These are phyloP conservation scores for Puccinia triticina DNA, from an alignment of 1,284 basidiomycete genomes.

Conservation along the genomic window DNA sequence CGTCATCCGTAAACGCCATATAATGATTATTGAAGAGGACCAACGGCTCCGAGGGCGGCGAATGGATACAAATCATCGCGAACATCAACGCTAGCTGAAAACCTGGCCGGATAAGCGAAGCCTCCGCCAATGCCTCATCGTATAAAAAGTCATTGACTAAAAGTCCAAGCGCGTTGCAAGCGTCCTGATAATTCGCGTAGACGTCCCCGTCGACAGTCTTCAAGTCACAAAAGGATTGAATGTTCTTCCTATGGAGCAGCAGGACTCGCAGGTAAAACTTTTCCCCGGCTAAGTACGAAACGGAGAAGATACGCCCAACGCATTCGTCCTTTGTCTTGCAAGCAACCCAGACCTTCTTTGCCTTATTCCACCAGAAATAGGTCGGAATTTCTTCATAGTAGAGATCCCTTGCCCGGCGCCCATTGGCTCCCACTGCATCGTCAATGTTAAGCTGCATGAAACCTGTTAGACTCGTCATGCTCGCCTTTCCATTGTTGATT, in stretches of 20 bases:
- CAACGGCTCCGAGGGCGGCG: conserved; percentile 59
- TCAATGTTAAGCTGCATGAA: background rate
- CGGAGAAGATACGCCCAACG: conserved; percentile 62
- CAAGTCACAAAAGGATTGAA: conserved; percentile 61
- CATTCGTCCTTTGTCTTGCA: conserved; percentile 56
- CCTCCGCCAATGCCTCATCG: conserved; percentile 63
- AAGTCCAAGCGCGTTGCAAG: conserved; percentile 63
- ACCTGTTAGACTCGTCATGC: background rate
- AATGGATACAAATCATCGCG: too few species aligned
- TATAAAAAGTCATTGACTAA: conserved; percentile 61
- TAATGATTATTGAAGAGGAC: conserved; percentile 62
- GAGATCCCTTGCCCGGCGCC: background rate
- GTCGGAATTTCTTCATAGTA: conserved; percentile 17
- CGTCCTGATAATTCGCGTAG: conserved; percentile 59
- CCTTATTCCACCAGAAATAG: conserved; percentile 14
- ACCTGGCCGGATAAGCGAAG: conserved; percentile 62
- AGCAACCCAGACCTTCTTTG: conserved; percentile 53
- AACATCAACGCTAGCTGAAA: conserved; percentile 62
- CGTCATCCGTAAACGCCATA: conserved; percentile 62
- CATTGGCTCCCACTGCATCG: background rate
- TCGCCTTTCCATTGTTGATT: background rate
- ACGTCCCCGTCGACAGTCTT: conserved; percentile 57
- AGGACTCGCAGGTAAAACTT: conserved; percentile 62
- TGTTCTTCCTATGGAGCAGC: conserved; percentile 61
- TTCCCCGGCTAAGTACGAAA: conserved; percentile 60